Conservation (phyloP, 805 yeast genomes). For the Naumovozyma castellii region DNA sequence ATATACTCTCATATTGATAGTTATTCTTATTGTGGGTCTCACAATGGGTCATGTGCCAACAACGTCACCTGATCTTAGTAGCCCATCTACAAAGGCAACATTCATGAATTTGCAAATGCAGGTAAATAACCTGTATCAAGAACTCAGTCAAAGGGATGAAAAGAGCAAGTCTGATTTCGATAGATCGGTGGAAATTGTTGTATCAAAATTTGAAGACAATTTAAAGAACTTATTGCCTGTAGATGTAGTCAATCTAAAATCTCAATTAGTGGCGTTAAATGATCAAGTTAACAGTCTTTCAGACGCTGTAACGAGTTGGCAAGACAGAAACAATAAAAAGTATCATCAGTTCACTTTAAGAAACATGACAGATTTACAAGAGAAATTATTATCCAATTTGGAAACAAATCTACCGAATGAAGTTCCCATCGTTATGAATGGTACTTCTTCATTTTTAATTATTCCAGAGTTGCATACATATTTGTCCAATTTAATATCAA, state of each 20-base stretch:
- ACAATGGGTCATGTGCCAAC: too few species aligned
- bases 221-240: constrained; percentile 23
- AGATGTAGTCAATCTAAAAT: constrained; percentile 17
- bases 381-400: constrained; percentile 13
- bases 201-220: constrained; percentile 27
- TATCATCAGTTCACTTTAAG: neutral
- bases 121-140: constrained; percentile 23
- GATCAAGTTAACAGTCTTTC: constrained; percentile 15
- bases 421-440: constrained; percentile 24
- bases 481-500: constrained; percentile 13
- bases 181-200: constrained; percentile 21
- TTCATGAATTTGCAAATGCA: constrained; percentile 15
- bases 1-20: too few species aligned
- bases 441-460: constrained; percentile 17
- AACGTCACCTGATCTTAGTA: too few species aligned
- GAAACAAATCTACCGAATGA: constrained; percentile 20
- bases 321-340: neutral
- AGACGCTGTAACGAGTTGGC: constrained; percentile 6
- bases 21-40: too few species aligned
- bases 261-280: constrained; percentile 16
- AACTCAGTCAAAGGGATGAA: constrained; percentile 19
- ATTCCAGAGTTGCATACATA: constrained; percentile 26
- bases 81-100: too few species aligned
- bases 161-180: constrained; percentile 21
- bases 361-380: constrained; percentile 21